Evolutionary conservation across 164 flowering plant species (phyloP).

Genomic region (Echeveria elegans): DNA sequence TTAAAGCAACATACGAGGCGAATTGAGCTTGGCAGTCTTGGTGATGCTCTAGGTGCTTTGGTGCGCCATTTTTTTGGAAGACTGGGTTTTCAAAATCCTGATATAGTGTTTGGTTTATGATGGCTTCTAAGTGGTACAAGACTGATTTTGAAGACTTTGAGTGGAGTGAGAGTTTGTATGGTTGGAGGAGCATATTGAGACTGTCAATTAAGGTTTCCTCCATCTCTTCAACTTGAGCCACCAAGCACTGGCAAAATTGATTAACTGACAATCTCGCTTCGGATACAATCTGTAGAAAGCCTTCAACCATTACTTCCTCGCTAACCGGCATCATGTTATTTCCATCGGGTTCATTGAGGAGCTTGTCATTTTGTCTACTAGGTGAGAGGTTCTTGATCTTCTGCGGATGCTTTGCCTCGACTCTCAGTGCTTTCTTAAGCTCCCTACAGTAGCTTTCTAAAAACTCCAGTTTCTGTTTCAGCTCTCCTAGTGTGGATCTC

Average conservation of each 20-base stretch:
- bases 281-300: conserved; percentile 81
- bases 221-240: conserved; percentile 51
- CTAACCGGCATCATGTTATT: conserved; percentile 52
- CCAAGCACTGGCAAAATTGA: conserved; percentile 68
- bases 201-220: conserved; percentile 44
- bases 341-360: conserved; percentile 20
- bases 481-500: conserved; percentile 70
- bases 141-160: conserved; percentile 57
- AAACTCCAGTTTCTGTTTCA: conserved; percentile 55
- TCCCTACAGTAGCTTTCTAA: conserved; percentile 80
- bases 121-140: conserved; percentile 72
- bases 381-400: conserved; percentile 22
- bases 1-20: conserved; percentile 52
- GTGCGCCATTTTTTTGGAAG: conserved; percentile 73
- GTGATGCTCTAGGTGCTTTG: conserved; percentile 58
- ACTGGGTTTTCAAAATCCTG: conserved; percentile 81
- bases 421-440: conserved; percentile 57
- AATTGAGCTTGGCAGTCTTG: conserved; percentile 65
- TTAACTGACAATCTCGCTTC: conserved; percentile 80
- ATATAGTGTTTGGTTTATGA: conserved; percentile 70
- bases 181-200: conserved; percentile 59
- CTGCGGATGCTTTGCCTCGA: conserved; percentile 28
- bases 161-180: conserved; percentile 50
- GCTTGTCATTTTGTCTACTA: conserved; percentile 27
- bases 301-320: conserved; percentile 83